Evolutionary conservation across 768 basidiomycete genomes (phyloP).

Genomic region (Cantharellus anzutake): DNA sequence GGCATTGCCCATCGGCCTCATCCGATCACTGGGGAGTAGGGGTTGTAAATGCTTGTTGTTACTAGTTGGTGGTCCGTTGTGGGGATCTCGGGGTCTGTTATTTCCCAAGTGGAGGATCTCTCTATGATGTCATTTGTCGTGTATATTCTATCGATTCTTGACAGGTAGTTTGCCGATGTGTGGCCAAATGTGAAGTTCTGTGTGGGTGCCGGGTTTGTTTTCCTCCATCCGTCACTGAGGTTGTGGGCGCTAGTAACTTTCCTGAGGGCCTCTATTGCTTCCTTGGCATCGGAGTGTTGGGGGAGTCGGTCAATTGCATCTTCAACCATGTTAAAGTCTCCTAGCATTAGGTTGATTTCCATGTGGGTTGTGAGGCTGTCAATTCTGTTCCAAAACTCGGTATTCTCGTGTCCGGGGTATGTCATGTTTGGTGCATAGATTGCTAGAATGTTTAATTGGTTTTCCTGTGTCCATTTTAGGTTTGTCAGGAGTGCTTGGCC

Average conservation of each 20-base stretch:
- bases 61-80: neutral
- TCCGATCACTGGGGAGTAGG: neutral
- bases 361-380: neutral
- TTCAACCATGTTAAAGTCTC: neutral
- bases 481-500: neutral
- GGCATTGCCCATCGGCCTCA: neutral
- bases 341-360: neutral
- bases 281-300: neutral
- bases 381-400: neutral
- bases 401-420: neutral
- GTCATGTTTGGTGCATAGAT: conserved; percentile 1
- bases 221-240: neutral
- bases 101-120: neutral
- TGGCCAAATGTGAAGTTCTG: neutral
- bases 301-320: neutral
- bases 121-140: neutral
- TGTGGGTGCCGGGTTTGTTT: neutral
- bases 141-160: neutral
- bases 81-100: neutral
- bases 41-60: neutral
- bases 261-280: neutral
- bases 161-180: neutral
- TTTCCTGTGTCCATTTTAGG: neutral
- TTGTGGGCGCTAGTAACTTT: neutral
- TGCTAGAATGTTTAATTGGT: neutral